Base-by-base conservation (phyloP, 1,284 basidiomycete species). In the Caloboletus inedulis region DNA sequence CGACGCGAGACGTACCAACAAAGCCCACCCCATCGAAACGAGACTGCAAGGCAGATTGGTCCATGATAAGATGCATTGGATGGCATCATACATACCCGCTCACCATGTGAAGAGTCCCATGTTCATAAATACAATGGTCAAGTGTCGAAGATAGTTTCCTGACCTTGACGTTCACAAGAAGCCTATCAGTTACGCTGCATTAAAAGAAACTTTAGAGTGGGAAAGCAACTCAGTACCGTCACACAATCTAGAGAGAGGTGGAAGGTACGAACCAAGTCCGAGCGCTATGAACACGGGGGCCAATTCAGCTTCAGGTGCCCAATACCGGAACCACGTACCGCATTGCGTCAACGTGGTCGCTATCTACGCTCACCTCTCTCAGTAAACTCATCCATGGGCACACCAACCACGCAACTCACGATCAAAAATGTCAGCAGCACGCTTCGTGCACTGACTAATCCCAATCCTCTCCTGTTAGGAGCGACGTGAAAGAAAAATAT, bases 111-210 rank as follows among this genome's bases (percentile, higher is more conserved):
- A 7, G 25, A 27, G 25, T 6, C 25, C 25, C 25, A 27, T 27
- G 25, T 27, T 27, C 3, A 27, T 27, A 27, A 27, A 27, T 27
- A 27, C 25, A 6, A 27, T 7, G 1, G 25, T 55, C 29, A 59
- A 43, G 31, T 61, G 59, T 21, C 51, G 36, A 27, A 59, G 14
- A 30, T 30, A 55, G 27, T 59, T 59, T 14, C n/a, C 43, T 35
- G 56, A 41, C 21, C 59, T 30, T 27, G 8, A 18, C 2, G 4
- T 30, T 34, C 13, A 2, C 8, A 23, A 7, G 21, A 21, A 13
- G 5, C 0, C 21, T 3, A 18, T 27, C 7, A n/a, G 1, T 25
- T 5, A 35, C 4, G 9, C 23, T 23, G 23, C 23, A 16, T 14
- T 5, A n/a, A 16, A 7, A 7, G 10, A 61, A 0, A 3, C 58